phyloP scores from a whole-genome alignment of 2,329 filamentous ascomycete species.

The Fusarium temperatum region DNA sequence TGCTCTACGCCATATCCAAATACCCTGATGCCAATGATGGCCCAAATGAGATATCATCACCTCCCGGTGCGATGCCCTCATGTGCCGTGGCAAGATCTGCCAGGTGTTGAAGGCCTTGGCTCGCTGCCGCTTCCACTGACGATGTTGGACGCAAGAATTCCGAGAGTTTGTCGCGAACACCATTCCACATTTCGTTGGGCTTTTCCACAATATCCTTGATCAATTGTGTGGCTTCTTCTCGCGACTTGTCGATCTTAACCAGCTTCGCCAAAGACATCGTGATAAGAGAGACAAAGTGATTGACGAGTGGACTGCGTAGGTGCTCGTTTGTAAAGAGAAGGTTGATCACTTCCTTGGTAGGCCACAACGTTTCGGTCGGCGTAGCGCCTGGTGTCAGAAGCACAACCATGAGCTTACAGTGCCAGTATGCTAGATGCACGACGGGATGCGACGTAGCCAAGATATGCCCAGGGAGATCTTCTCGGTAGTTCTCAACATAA shows the following conservation, averaged over 20 bases:
- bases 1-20: conserved; percentile 44
- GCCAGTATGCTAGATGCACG: conserved; percentile 75
- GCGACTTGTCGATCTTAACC: conserved; percentile 61
- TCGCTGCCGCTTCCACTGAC: conserved; percentile 54
- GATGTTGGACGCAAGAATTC: conserved; percentile 49
- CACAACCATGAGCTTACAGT: conserved; percentile 71
- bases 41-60: conserved; percentile 46
- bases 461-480: conserved; percentile 67
- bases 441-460: conserved; percentile 62
- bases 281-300: conserved; percentile 71
- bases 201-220: conserved; percentile 66
- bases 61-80: conserved; percentile 44
- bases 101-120: conserved; percentile 67
- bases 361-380: conserved; percentile 66
- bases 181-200: conserved; percentile 65
- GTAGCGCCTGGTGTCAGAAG: conserved; percentile 66
- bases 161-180: conserved; percentile 57
- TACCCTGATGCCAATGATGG: conserved; percentile 49
- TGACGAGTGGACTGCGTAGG: conserved; percentile 69
- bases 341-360: conserved; percentile 66
- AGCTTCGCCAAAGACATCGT: conserved; percentile 70
- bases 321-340: conserved; percentile 65
- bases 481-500: conserved; percentile 68
- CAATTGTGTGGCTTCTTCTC: conserved; percentile 64
- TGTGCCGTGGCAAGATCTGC: conserved; percentile 64